Evolutionary conservation across 768 basidiomycete genomes (phyloP).

Genomic region (Kwoniella europaea): DNA sequence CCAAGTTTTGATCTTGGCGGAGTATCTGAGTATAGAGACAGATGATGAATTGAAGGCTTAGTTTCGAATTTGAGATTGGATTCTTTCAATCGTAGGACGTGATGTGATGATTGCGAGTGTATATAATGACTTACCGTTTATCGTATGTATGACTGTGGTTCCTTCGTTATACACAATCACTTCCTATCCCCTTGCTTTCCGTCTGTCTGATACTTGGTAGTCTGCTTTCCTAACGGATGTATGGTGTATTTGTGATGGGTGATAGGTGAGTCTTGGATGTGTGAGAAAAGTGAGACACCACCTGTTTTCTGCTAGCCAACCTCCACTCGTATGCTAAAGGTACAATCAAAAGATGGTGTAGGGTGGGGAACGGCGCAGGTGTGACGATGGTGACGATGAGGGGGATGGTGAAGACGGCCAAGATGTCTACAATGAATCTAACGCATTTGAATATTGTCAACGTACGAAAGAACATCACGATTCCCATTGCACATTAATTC

Average conservation of each 20-base stretch:
- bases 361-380: background rate
- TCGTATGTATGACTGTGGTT: background rate
- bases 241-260: background rate
- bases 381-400: background rate
- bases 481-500: background rate
- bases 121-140: background rate
- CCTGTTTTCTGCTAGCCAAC: background rate
- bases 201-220: background rate
- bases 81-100: background rate
- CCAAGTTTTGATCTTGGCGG: constrained; percentile 3
- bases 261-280: background rate
- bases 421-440: too few relatives aligned
- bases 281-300: background rate
- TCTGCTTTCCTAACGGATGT: background rate
- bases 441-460: too few relatives aligned
- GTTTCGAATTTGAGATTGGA: background rate
- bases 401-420: too few relatives aligned
- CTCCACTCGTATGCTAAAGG: background rate
- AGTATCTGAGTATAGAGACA: background rate
- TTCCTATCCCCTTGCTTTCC: background rate
- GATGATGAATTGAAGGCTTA: constrained; percentile 12
- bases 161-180: background rate
- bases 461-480: too few relatives aligned
- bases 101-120: background rate
- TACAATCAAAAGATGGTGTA: background rate